phyloP scores from a whole-genome alignment of 176 grass and related monocot species.

The Stipa capillata region DNA sequence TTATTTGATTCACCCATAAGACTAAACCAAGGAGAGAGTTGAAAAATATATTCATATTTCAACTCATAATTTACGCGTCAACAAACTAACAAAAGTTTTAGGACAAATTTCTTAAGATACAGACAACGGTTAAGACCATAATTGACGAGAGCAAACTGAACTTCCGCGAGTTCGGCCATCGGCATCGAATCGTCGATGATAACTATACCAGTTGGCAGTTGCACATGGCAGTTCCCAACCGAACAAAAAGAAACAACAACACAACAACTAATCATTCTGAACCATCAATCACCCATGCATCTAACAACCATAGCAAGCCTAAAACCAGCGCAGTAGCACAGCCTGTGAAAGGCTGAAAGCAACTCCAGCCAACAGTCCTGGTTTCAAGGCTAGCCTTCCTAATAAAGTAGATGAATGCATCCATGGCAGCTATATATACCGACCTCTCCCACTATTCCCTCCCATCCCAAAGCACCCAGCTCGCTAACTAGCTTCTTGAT shows the following conservation, averaged over 20 bases:
- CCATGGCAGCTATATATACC: slow-evolving; percentile 1
- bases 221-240: background rate
- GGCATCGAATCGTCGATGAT: background rate
- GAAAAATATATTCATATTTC: too few species aligned
- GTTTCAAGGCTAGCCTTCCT: background rate
- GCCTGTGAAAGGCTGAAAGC: slow-evolving; percentile 10
- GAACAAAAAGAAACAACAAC: background rate
- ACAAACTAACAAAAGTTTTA: too few species aligned
- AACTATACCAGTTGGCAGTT: background rate
- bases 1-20: too few species aligned
- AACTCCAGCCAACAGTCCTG: background rate
- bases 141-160: too few species aligned
- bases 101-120: too few species aligned
- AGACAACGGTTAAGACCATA: too few species aligned
- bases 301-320: background rate
- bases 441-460: background rate
- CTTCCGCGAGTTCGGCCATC: background rate
- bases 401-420: background rate
- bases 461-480: background rate
- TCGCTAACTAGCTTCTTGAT: slow-evolving; percentile 15
- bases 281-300: background rate
- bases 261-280: background rate
- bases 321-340: background rate
- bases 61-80: too few species aligned
- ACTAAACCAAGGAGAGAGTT: too few species aligned